Percentiles rank a stretch among this genome's conserved stretches.
These are phyloP conservation scores for Boletus patriciae DNA, from an alignment of 768 basidiomycete genomes.

Conservation along the genomic window DNA sequence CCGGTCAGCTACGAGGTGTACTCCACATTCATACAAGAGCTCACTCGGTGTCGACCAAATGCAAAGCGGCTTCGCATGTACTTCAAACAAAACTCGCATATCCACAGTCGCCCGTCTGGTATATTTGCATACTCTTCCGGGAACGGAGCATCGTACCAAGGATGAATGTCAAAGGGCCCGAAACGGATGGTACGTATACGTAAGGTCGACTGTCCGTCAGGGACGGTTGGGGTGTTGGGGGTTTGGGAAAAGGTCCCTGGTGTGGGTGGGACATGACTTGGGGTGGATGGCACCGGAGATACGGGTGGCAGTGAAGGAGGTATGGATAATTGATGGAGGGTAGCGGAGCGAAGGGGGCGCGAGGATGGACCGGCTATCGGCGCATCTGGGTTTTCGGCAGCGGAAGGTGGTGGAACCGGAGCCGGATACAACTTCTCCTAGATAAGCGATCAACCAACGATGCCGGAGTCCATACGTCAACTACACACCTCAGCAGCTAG, in stretches of 20 bases:
- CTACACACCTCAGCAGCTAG: slow-evolving; percentile 68
- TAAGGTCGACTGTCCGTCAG: slow-evolving; percentile 37
- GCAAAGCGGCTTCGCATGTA: slow-evolving; percentile 96
- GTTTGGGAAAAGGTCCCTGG: slow-evolving; percentile 35
- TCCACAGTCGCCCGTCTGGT: slow-evolving; percentile 90
- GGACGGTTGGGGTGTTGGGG: slow-evolving; percentile 28
- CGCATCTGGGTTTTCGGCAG: slow-evolving; percentile 35
- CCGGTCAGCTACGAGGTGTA: slow-evolving; percentile 10
- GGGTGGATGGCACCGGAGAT: slow-evolving; percentile 42
- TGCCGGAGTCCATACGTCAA: neutral
- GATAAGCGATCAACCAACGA: slow-evolving; percentile 9
- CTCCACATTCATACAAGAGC: slow-evolving; percentile 28
- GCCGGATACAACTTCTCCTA: slow-evolving; percentile 54
- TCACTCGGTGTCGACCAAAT: slow-evolving; percentile 79
- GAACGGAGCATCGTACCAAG: slow-evolving; percentile 99
- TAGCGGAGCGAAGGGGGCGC: slow-evolving; percentile 62
- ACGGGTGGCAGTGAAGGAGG: slow-evolving; percentile 29
- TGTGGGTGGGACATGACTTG: slow-evolving; percentile 34
- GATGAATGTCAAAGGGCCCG: slow-evolving; percentile 89
- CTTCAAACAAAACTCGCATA: slow-evolving; percentile 97
- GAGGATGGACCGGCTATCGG: slow-evolving; percentile 56
- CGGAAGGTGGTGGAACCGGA: slow-evolving; percentile 34
- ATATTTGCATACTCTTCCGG: slow-evolving; percentile 95
- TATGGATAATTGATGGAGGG: slow-evolving; percentile 39
- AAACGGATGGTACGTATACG: slow-evolving; percentile 89